phyloP scores from a whole-genome alignment of 2,329 filamentous ascomycete species.

The Botrytis tulipae region DNA sequence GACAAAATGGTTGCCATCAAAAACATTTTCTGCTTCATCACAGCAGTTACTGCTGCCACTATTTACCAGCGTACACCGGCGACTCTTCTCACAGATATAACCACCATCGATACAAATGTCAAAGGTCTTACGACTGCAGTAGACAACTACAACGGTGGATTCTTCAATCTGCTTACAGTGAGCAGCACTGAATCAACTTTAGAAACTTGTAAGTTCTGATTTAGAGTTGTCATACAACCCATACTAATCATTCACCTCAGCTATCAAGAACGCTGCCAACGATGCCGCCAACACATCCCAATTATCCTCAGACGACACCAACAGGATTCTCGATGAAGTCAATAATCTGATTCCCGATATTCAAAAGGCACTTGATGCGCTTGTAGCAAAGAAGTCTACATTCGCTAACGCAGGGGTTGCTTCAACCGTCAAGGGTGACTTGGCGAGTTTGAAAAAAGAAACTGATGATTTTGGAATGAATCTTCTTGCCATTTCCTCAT shows the following conservation, averaged over 20 bases:
- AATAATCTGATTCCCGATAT: conserved; percentile 19
- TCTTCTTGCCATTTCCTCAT: conserved; percentile 25
- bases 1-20: conserved; percentile 28
- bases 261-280: conserved; percentile 9
- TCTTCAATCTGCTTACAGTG: conserved; percentile 20
- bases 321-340: conserved; percentile 17
- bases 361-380: conserved; percentile 17
- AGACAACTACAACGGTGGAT: conserved; percentile 38
- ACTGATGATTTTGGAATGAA: conserved; percentile 23
- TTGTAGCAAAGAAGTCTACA: conserved; percentile 24
- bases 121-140: conserved; percentile 49
- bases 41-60: conserved; percentile 22
- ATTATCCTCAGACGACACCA: conserved; percentile 23
- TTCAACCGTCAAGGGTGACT: conserved; percentile 14
- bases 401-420: conserved; percentile 21
- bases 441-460: conserved; percentile 20
- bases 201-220: conserved; percentile 12
- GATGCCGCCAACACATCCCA: conserved; percentile 22
- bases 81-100: conserved; percentile 24
- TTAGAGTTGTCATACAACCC: not conserved
- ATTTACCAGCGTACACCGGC: conserved; percentile 21
- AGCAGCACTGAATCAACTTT: conserved; percentile 18
- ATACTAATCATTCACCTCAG: not conserved
- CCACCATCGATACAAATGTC: conserved; percentile 46
- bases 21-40: conserved; percentile 24